A percentile compares a stretch with the other conserved stretches of the same genome.
These are phyloP conservation scores for Geosmithia flava DNA, from an alignment of 2,329 filamentous ascomycete species.

Conservation along the genomic window DNA sequence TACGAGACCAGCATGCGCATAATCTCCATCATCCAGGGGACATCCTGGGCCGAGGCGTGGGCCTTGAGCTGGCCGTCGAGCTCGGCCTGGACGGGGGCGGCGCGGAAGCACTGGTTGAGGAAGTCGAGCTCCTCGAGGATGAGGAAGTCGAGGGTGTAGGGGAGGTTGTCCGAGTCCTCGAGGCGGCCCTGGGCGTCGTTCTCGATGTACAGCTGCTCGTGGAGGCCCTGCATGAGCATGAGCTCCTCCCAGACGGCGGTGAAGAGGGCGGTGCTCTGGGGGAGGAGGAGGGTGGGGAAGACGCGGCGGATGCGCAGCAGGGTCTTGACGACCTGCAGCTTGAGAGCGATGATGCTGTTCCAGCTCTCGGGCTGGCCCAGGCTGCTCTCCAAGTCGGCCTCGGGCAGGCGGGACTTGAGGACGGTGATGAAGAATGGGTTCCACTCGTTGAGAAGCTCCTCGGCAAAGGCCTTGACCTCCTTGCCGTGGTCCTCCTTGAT, in stretches of 20 bases:
- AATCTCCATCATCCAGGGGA: constrained; percentile 76
- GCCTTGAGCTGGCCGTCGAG: constrained; percentile 67
- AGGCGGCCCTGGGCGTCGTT: constrained; percentile 77
- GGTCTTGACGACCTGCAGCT: constrained; percentile 89
- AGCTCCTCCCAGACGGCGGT: constrained; percentile 84
- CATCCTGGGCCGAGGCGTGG: constrained; percentile 45
- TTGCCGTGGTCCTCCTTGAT: constrained; percentile 85
- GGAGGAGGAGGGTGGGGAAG: constrained; percentile 70
- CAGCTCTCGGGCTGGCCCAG: constrained; percentile 49
- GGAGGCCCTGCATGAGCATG: constrained; percentile 55
- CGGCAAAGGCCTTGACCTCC: constrained; percentile 79
- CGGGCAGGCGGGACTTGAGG: constrained; percentile 64
- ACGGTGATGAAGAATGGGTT: constrained; percentile 77
- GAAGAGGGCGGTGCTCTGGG: constrained; percentile 75
- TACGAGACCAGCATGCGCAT: constrained; percentile 79
- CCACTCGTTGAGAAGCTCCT: constrained; percentile 75
- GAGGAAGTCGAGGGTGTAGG: constrained; percentile 88
- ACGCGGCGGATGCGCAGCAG: constrained; percentile 78
- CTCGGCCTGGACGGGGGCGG: constrained; percentile 77
- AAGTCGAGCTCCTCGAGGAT: constrained; percentile 92
- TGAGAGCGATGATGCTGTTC: constrained; percentile 74
- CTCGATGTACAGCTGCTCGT: constrained; percentile 75
- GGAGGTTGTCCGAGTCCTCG: constrained; percentile 82
- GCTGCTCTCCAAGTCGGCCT: constrained; percentile 34
- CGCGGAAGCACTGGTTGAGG: constrained; percentile 80